These are phyloP conservation scores for Sporisorium scitamineum DNA, from an alignment of 1,284 basidiomycete species.

Conservation along the genomic window DNA sequence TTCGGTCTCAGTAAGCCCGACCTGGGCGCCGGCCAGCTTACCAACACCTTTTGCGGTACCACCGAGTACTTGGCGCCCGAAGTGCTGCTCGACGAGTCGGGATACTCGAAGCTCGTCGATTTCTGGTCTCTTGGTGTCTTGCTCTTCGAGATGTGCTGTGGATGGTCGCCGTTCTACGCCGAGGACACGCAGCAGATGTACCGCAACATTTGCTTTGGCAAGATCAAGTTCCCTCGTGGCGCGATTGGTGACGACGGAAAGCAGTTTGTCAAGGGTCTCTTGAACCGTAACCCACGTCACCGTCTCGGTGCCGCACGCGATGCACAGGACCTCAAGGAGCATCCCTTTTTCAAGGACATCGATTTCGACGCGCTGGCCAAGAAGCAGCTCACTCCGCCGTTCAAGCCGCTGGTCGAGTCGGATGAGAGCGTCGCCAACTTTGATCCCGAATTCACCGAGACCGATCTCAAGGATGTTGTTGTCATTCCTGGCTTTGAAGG, in stretches of 20 bases:
- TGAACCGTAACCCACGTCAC: slow-evolving; percentile 97
- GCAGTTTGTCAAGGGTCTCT: slow-evolving; percentile 97
- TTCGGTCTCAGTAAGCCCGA: slow-evolving; percentile 98
- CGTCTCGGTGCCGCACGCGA: slow-evolving; percentile 91
- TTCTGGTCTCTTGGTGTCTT: slow-evolving; percentile 90
- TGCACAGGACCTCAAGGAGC: slow-evolving; percentile 93
- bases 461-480: slow-evolving; percentile 74
- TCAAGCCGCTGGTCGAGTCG: slow-evolving; percentile 97
- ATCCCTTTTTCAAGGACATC: slow-evolving; percentile 92
- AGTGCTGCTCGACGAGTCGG: slow-evolving; percentile 97
- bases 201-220: slow-evolving; percentile 95
- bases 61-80: slow-evolving; percentile 91
- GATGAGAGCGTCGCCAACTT: slow-evolving; percentile 98
- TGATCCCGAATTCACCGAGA: slow-evolving; percentile 95
- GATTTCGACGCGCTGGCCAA: slow-evolving; percentile 74
- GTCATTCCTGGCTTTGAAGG: slow-evolving; percentile 62
- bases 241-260: slow-evolving; percentile 98
- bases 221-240: slow-evolving; percentile 97
- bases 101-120: slow-evolving; percentile 98
- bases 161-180: slow-evolving; percentile 99
- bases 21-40: slow-evolving; percentile 90
- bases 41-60: slow-evolving; percentile 97
- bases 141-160: slow-evolving; percentile 88
- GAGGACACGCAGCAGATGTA: slow-evolving; percentile 99
- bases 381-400: slow-evolving; percentile 95